Conservation (phyloP, 179 eudicot species). For the Amaranthus tricolor region DNA sequence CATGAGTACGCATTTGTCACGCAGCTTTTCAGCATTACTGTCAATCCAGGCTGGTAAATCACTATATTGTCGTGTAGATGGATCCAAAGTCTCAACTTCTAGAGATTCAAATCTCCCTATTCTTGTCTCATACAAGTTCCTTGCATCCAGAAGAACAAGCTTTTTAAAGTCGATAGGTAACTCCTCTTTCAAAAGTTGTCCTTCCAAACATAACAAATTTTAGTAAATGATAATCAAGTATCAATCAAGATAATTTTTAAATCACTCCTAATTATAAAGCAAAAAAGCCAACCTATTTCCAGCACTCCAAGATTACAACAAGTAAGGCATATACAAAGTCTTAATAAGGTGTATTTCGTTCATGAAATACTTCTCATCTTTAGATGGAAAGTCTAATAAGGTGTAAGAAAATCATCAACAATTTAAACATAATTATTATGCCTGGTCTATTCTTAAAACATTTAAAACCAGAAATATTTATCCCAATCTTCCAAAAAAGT, state of each 20-base stretch:
- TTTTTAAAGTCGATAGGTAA: conserved; percentile 37
- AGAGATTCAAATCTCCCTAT: conserved; percentile 82
- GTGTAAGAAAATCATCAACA: neutral
- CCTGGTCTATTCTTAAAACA: no score
- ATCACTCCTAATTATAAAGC: neutral
- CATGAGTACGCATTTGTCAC: conserved; percentile 77
- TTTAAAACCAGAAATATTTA: no score
- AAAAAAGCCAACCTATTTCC: neutral
- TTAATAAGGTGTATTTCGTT: neutral
- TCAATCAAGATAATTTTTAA: conserved; percentile 1
- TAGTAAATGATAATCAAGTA: conserved; percentile 13
- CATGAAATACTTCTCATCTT: neutral
- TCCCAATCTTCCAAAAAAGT: no score
- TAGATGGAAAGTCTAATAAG: neutral
- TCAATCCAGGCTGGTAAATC: conserved; percentile 99
- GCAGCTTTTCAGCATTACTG: conserved; percentile 60
- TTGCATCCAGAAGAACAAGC: conserved; percentile 81
- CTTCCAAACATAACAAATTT: conserved; percentile 38
- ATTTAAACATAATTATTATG: neutral
- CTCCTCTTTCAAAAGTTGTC: conserved; percentile 41
- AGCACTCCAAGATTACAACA: neutral
- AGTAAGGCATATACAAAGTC: neutral
- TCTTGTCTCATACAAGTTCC: conserved; percentile 95
- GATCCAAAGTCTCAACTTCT: conserved; percentile 79
- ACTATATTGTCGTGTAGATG: conserved; percentile 84